Evolutionary conservation across 495 filamentous ascomycete genomes (phyloP), one percentile per base, ranked within the genome.

Genomic region (Articulospora tetracladia): DNA sequence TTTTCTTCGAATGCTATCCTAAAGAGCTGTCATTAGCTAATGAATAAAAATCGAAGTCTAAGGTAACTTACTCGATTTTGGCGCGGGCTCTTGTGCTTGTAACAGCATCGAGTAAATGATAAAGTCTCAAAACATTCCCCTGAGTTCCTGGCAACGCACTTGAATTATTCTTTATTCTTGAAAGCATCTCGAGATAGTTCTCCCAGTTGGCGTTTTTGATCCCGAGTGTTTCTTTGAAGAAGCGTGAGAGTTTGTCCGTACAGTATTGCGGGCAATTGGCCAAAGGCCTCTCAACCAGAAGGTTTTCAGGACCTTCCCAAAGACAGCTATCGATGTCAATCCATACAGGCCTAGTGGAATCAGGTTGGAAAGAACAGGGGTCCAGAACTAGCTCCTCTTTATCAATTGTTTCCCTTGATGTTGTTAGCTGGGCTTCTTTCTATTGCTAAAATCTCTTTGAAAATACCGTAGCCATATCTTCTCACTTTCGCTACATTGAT

Each of bases 241-340:
- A 26, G 1, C 17, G 1, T 15, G 11, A 19, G 3, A 62, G 20
- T 25, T 62, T 52, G 23, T 48, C 46, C 28, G 27, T 58, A 41
- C 47, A 27, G 30, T 58, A 57, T 62, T 41, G 47, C 13, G 53
- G 12, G 15, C 46, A 36, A 1, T 3, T 12, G 10, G 46, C 47
- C 32, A 62, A 32, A 15, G 60, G 53, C 4, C 6, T 53, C 48
- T 62, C 57, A 17, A 25, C 53, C 2, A 62, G 30, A n/a, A 62
- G n/a, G 53, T 62, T 50, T 13, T 22, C 47, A 44, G 54, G 60
- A 1, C 54, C 60, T 22, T 26, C n/a, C 60, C 60, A 62, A 12
- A 53, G 0, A 32, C 53, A 62, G 28, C 8, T 48, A 20, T 58
- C 2, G 2, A 30, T 25, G 1, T 58, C 30, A 57, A 57, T 27